These are phyloP conservation scores for Barnettozyma pratensis DNA, from an alignment of 805 yeast species.

Conservation along the genomic window DNA sequence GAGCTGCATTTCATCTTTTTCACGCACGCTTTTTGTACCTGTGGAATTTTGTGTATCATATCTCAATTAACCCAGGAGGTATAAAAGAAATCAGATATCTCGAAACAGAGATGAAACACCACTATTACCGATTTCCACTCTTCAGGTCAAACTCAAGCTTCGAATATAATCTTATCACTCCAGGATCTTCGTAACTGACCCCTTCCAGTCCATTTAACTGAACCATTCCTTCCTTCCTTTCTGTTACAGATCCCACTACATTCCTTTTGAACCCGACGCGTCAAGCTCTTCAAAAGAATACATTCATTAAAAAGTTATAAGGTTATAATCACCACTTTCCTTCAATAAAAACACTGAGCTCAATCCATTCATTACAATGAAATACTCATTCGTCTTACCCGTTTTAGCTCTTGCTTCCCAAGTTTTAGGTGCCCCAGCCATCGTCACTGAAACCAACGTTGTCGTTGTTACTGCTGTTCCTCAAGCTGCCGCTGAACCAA, in stretches of 20 bases:
- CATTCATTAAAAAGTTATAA: background rate
- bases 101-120: background rate
- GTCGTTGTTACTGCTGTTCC: slow-evolving; percentile 23
- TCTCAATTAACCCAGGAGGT: background rate
- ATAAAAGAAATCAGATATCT: background rate
- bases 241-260: background rate
- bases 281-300: background rate
- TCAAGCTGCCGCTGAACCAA: slow-evolving; percentile 9
- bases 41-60: background rate
- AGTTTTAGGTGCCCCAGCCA: slow-evolving; percentile 25
- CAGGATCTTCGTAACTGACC: background rate
- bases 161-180: background rate
- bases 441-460: slow-evolving; percentile 23
- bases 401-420: slow-evolving; percentile 22
- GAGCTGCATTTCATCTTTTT: background rate
- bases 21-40: background rate
- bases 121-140: background rate
- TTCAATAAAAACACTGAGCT: background rate
- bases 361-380: slow-evolving; percentile 14
- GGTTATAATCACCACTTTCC: slow-evolving; percentile 1
- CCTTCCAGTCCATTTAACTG: background rate
- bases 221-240: background rate
- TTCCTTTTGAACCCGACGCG: slow-evolving; percentile 4
- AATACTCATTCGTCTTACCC: slow-evolving; percentile 19
- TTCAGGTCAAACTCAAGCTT: background rate